Evolutionary conservation across 2,329 filamentous ascomycete genomes (phyloP).

Genomic region (Cryphonectria radicalis): DNA sequence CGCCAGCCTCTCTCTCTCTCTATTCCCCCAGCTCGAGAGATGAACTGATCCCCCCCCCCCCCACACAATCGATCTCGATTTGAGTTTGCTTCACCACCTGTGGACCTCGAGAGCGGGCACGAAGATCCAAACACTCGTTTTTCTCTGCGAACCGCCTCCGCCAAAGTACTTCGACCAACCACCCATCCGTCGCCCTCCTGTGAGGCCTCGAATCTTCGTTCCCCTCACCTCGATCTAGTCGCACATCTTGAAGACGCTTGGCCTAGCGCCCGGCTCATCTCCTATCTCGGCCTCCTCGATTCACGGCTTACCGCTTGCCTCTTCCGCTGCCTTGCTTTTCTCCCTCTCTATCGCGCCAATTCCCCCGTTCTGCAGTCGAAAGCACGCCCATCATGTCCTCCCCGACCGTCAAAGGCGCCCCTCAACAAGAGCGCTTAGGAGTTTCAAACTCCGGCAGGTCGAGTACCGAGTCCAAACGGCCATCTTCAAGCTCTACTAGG

Average conservation of each 20-base stretch:
- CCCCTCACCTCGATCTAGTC: constrained; percentile 7
- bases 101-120: constrained; percentile 1
- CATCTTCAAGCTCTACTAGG: constrained; percentile 30
- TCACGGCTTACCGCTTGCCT: constrained; percentile 18
- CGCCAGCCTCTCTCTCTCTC: constrained; percentile 1
- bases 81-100: constrained; percentile 1
- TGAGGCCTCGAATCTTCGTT: not conserved
- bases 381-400: constrained; percentile 25
- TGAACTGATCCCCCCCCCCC: constrained; percentile 3
- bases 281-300: constrained; percentile 1
- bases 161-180: not conserved
- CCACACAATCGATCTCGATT: not conserved
- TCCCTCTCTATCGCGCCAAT: constrained; percentile 10
- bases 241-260: constrained; percentile 12
- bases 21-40: constrained; percentile 6
- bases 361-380: constrained; percentile 1
- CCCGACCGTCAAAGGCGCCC: constrained; percentile 16
- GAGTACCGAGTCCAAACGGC: constrained; percentile 24
- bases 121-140: constrained; percentile 4
- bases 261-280: constrained; percentile 12
- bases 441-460: constrained; percentile 19
- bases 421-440: constrained; percentile 20
- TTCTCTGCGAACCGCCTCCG: constrained; percentile 4
- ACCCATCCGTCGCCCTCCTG: not conserved
- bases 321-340: not conserved